Base-by-base conservation (phyloP, 225 moss, liverwort and hornwort genomes). In the Asterella californica region DNA sequence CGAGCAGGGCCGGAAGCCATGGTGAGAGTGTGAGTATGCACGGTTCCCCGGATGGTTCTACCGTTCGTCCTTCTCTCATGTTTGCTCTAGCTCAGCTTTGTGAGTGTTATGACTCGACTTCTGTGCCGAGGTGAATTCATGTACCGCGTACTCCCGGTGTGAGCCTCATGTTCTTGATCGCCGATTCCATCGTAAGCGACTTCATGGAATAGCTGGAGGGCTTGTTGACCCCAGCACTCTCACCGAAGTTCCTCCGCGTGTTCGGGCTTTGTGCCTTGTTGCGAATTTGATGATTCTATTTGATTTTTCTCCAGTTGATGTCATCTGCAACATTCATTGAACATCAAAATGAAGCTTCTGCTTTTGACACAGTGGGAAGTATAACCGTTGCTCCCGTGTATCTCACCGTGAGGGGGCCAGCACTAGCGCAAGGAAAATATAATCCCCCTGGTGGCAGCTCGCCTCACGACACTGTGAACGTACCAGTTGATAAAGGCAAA, bases 21-120 rank as follows among this genome's bases (percentile, higher is more conserved):
- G 81, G 83, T 74, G 91, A 83, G 84, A 89, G 81, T 88, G 90
- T 89, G 89, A 81, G 62, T 82, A 84, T 72, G 66, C 60, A 55
- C 49, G 29, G 24, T 76, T 82, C 30, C 60, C 32, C 48, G 38
- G 34, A 66, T 66, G n/a, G 9, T 15, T 29, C 11, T 22, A 10
- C 17, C 32, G 27, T 76, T 37, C 19, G 3, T 37, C 75, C 18
- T 29, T 12, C 15, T 52, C 15, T 42, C 21, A 14, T 36, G 15
- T 36, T 19, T 42, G 48, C 74, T 53, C n/a, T 42, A 7, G 42
- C 47, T 77, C 62, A 63, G 60, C 17, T 77, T 18, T 53, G 33
- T 22, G 0, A 74, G 30, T 74, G 15, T 49, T 33, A 18, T 12
- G 0, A 27, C 15, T 24, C 14, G 0, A 5, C 17, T 15, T 67